Conservation (phyloP, 2,329 filamentous ascomycete species). For the Penicillium sp. region DNA sequence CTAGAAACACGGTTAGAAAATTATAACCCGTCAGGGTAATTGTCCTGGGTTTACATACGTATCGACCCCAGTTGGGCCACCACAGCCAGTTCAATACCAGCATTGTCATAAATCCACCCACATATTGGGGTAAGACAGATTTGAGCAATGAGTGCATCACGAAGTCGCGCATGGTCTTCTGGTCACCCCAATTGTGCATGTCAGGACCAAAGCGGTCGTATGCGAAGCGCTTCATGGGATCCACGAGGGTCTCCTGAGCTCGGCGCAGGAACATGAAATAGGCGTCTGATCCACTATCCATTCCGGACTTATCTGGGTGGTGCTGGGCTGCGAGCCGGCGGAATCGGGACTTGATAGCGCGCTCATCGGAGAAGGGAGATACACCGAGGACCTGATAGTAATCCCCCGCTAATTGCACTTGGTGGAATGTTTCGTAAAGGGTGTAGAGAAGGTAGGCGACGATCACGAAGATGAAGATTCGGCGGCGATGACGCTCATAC, state of each 20-base stretch:
- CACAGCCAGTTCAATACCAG: conserved; percentile 41
- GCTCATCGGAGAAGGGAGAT: conserved; percentile 66
- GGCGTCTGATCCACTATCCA: conserved; percentile 41
- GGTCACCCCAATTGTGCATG: conserved; percentile 59
- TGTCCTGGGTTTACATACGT: conserved; percentile 37
- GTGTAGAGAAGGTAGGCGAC: conserved; percentile 84
- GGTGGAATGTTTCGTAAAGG: conserved; percentile 86
- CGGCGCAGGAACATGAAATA: conserved; percentile 82
- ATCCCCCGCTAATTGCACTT: conserved; percentile 68
- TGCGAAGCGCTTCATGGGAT: conserved; percentile 75
- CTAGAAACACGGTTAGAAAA: conserved; percentile 26
- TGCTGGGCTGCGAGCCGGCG: conserved; percentile 67
- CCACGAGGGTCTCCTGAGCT: conserved; percentile 78
- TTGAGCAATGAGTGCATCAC: conserved; percentile 63
- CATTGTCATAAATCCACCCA: conserved; percentile 37
- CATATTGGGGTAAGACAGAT: conserved; percentile 38
- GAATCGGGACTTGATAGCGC: conserved; percentile 80
- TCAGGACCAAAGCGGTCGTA: conserved; percentile 86
- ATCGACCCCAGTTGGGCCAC: conserved; percentile 46
- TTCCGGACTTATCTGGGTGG: conserved; percentile 80
- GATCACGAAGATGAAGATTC: conserved; percentile 82
- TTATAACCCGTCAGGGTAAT: not conserved
- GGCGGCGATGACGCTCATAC: conserved; percentile 71
- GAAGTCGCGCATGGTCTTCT: conserved; percentile 68
- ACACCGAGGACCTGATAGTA: conserved; percentile 80